Percentiles rank a stretch among this genome's conserved stretches.
These are phyloP conservation scores for Logfia minima DNA, from an alignment of 129 eudicot species.

Conservation along the genomic window DNA sequence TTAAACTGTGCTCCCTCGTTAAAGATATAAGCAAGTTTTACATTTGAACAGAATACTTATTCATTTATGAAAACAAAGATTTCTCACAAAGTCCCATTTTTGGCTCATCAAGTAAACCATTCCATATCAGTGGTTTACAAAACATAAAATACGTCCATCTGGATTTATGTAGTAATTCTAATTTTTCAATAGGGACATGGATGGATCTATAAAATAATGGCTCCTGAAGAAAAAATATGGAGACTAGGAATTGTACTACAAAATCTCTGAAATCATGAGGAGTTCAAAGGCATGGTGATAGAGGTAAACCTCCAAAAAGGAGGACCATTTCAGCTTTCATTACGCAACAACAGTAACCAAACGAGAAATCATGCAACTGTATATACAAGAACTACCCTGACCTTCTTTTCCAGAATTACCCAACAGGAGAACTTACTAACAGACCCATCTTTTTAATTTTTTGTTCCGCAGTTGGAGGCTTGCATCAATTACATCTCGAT, in stretches of 20 bases:
- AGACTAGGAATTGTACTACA: conserved; percentile 4
- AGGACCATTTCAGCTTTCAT: conserved; percentile 16
- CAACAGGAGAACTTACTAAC: conserved; percentile 21
- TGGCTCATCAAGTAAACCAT: neutral
- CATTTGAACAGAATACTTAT: neutral
- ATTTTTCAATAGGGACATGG: neutral
- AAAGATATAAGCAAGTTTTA: neutral
- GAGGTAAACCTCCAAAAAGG: neutral
- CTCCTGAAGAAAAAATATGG: neutral
- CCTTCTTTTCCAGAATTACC: neutral
- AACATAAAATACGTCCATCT: neutral
- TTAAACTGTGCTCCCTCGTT: neutral
- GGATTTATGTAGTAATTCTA: neutral
- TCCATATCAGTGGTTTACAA: neutral
- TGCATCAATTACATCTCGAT: conserved; percentile 42
- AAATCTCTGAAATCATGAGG: conserved; percentile 9
- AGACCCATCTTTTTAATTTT: neutral
- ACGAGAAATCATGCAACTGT: neutral
- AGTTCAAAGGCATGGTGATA: conserved; percentile 4
- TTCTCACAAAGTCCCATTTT: neutral
- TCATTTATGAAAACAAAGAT: neutral
- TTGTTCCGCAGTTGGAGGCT: neutral
- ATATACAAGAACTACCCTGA: conserved; percentile 25
- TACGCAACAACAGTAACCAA: conserved; percentile 18
- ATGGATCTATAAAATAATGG: neutral